phyloP scores from a whole-genome alignment of 1,139 yeast species.

The Candida sp. region DNA sequence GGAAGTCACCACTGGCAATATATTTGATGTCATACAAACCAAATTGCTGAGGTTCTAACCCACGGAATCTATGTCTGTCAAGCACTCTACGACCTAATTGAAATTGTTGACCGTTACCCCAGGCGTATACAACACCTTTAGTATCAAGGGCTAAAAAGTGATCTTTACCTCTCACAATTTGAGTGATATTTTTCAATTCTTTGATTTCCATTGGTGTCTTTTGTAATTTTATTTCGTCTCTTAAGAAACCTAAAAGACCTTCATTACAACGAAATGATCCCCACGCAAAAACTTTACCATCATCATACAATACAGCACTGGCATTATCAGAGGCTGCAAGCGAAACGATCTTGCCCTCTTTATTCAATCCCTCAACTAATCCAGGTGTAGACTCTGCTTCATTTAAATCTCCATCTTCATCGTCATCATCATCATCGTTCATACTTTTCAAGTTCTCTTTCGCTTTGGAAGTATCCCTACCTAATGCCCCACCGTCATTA shows the following conservation, averaged over 20 bases:
- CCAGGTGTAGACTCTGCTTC: slow-evolving; percentile 88
- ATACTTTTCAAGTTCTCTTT: slow-evolving; percentile 63
- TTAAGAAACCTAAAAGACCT: slow-evolving; percentile 82
- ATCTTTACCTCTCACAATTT: slow-evolving; percentile 90
- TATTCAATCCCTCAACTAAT: slow-evolving; percentile 67
- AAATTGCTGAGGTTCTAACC: slow-evolving; percentile 74
- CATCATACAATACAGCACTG: slow-evolving; percentile 73
- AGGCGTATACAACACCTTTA: slow-evolving; percentile 85
- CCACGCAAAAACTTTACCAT: slow-evolving; percentile 96
- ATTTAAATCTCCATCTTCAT: slow-evolving; percentile 80
- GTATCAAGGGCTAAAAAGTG: slow-evolving; percentile 81
- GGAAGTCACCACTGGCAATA: slow-evolving; percentile 93
- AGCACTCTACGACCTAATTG: slow-evolving; percentile 84
- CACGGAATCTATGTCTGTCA: slow-evolving; percentile 70
- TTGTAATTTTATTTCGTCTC: slow-evolving; percentile 58
- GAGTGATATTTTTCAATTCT: slow-evolving; percentile 69
- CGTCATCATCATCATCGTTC: slow-evolving; percentile 55
- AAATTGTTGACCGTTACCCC: slow-evolving; percentile 96
- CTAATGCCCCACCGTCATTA: slow-evolving; percentile 88
- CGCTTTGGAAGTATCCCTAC: slow-evolving; percentile 77
- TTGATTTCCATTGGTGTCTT: slow-evolving; percentile 61
- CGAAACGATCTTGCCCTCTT: slow-evolving; percentile 56
- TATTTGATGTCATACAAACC: slow-evolving; percentile 74
- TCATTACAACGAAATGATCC: slow-evolving; percentile 95
- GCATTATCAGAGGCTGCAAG: slow-evolving; percentile 93